A percentile compares a stretch with the other conserved stretches of the same genome.
Evolutionary conservation across 2,329 filamentous ascomycete species (phyloP).

Genomic region (Dothiorella sarmentorum): DNA sequence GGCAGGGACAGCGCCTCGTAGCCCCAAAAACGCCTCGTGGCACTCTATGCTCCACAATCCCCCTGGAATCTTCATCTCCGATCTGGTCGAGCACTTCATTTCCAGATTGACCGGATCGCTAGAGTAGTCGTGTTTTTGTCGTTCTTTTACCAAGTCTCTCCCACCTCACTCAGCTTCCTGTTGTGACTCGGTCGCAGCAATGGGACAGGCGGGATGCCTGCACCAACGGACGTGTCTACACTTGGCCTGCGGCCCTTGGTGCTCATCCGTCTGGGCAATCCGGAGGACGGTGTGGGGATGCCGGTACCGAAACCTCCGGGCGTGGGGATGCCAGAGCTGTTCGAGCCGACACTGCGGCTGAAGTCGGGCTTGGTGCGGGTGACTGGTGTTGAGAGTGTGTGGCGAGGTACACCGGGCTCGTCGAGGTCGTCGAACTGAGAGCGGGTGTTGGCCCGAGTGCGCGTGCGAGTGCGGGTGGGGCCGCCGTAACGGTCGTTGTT

Average conservation of each 20-base stretch:
- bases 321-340: constrained; percentile 36
- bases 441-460: constrained; percentile 9
- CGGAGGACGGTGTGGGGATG: constrained; percentile 47
- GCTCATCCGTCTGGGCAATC: constrained; percentile 51
- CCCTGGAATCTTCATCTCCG: constrained; percentile 11
- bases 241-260: constrained; percentile 42
- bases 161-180: constrained; percentile 52
- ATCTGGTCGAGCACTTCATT: constrained; percentile 11
- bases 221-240: constrained; percentile 25
- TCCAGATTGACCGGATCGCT: constrained; percentile 13
- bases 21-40: constrained; percentile 15
- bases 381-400: constrained; percentile 32
- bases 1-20: constrained; percentile 16
- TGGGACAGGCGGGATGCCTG: not conserved
- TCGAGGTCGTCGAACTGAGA: constrained; percentile 11
- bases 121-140: not conserved
- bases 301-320: constrained; percentile 43
- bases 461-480: constrained; percentile 3
- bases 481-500: constrained; percentile 6
- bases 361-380: constrained; percentile 33
- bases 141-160: constrained; percentile 54
- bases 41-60: constrained; percentile 17
- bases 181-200: constrained; percentile 1
- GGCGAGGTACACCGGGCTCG: not conserved
- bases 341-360: constrained; percentile 50